Percentiles rank a stretch among this genome's conserved stretches.
Conservation (phyloP, 805 yeast species). For the Candida oleophila region DNA sequence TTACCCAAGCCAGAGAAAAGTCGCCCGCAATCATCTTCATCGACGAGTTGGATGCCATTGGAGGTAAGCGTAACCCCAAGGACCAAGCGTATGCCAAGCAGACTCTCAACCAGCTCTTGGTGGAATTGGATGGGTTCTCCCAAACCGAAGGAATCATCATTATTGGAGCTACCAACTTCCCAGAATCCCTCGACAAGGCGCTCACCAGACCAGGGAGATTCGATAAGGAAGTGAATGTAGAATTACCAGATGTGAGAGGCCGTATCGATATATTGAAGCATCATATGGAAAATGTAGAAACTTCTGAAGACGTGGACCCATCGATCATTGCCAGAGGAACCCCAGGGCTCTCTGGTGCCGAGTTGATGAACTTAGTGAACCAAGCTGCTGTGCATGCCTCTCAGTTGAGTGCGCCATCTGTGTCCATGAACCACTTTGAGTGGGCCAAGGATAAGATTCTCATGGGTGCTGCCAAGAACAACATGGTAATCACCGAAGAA, state of each 20-base stretch:
- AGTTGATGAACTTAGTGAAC: slow-evolving; percentile 89
- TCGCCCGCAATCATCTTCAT: slow-evolving; percentile 97
- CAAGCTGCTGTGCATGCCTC: slow-evolving; percentile 98
- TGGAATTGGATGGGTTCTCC: slow-evolving; percentile 93
- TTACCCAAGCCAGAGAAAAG: slow-evolving; percentile 87
- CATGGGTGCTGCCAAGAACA: slow-evolving; percentile 96
- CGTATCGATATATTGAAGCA: slow-evolving; percentile 88
- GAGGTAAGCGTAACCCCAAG: slow-evolving; percentile 95
- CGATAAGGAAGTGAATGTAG: slow-evolving; percentile 93
- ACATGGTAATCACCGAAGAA: slow-evolving; percentile 97
- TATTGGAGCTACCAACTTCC: slow-evolving; percentile 98
- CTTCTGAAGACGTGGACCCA: slow-evolving; percentile 83
- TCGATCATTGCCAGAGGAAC: slow-evolving; percentile 93
- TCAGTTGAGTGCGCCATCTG: slow-evolving; percentile 85
- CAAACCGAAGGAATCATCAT: slow-evolving; percentile 92
- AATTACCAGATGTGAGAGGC: slow-evolving; percentile 97
- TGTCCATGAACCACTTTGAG: slow-evolving; percentile 88
- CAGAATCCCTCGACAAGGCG: slow-evolving; percentile 95
- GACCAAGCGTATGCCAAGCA: slow-evolving; percentile 99
- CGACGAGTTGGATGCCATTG: slow-evolving; percentile 98
- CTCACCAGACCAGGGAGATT: slow-evolving; percentile 97
- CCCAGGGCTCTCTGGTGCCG: slow-evolving; percentile 98
- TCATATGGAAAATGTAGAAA: slow-evolving; percentile 88
- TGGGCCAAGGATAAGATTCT: slow-evolving; percentile 99
- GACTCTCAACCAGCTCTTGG: slow-evolving; percentile 91